Conservation (phyloP, 1,284 basidiomycete species). For the Pseudozyma hubeiensis region DNA sequence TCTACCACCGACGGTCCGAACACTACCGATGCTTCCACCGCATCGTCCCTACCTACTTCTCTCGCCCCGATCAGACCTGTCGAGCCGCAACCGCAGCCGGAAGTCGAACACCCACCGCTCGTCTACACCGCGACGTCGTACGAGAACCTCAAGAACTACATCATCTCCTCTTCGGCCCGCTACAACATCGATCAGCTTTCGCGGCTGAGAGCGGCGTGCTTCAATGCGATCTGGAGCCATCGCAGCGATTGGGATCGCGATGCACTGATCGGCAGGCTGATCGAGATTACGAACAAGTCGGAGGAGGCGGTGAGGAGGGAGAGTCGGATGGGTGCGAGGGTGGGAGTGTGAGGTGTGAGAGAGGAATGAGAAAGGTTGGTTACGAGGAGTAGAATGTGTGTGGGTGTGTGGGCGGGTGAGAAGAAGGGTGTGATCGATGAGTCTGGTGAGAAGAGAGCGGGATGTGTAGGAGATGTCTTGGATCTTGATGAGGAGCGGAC, state of each 20-base stretch:
- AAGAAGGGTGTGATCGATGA: too few species aligned
- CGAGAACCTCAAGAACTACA: constrained; percentile 19
- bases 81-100: neutral
- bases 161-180: constrained; percentile 34
- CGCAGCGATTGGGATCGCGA: constrained; percentile 85
- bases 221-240: constrained; percentile 83
- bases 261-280: constrained; percentile 71
- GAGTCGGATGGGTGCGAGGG: neutral
- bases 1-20: neutral
- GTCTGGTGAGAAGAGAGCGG: too few species aligned
- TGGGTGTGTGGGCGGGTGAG: too few species aligned
- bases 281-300: constrained; percentile 28
- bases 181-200: constrained; percentile 84
- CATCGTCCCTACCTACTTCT: neutral
- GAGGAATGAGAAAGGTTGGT: too few species aligned
- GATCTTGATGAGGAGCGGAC: too few species aligned
- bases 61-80: neutral
- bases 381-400: too few species aligned
- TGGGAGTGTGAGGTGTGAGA: neutral
- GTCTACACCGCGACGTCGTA: constrained; percentile 19
- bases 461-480: too few species aligned
- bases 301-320: constrained; percentile 25
- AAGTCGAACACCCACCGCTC: constrained; percentile 39
- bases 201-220: constrained; percentile 85
- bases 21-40: neutral